Conservation (phyloP, 78 protist genomes). For the Bodo saltans region DNA sequence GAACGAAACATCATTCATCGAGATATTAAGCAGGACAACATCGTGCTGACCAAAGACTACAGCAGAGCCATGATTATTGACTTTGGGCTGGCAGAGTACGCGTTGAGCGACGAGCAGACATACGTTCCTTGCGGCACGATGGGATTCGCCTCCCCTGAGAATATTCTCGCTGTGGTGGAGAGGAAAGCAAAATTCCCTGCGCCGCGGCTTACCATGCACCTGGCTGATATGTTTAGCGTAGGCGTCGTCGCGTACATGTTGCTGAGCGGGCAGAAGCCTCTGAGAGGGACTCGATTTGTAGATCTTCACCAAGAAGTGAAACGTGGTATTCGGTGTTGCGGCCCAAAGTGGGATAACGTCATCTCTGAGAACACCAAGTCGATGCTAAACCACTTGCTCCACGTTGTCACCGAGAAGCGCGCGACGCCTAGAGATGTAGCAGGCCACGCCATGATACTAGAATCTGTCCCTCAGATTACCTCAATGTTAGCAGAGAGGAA, state of each 20-base stretch:
- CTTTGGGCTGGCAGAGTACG: constrained; percentile 9
- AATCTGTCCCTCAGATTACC: too few species aligned
- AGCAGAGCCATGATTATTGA: not conserved
- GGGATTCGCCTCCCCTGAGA: not conserved
- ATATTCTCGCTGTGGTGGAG: not conserved
- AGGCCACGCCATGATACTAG: too few species aligned
- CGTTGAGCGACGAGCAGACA: not conserved
- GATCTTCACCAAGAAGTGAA: not conserved
- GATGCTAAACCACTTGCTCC: not conserved
- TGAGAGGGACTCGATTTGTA: not conserved
- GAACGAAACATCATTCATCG: constrained; percentile 18
- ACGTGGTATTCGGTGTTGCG: not conserved
- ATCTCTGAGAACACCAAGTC: not conserved
- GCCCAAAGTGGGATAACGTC: not conserved
- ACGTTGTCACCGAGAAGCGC: too few species aligned
- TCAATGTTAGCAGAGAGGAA: too few species aligned
- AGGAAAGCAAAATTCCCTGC: not conserved
- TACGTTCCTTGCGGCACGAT: not conserved
- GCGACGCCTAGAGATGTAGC: too few species aligned
- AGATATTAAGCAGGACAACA: constrained; percentile 35
- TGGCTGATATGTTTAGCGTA: not conserved
- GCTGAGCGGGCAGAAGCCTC: not conserved
- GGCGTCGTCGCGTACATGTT: constrained; percentile 9
- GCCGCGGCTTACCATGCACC: not conserved
- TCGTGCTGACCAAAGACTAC: not conserved